phyloP scores from a whole-genome alignment of 768 basidiomycete species.

The Collybia sp. region DNA sequence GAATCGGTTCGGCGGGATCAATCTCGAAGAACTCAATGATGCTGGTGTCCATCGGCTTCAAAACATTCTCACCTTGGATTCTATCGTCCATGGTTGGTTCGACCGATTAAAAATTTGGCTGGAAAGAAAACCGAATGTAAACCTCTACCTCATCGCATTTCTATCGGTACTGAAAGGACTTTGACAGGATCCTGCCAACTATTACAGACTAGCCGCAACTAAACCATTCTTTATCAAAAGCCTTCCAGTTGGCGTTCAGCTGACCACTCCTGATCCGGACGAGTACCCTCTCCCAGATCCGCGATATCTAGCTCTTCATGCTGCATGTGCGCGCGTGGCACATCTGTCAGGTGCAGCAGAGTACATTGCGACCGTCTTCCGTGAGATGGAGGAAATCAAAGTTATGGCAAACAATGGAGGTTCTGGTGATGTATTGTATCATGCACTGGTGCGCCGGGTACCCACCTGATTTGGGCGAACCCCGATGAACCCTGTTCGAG shows the following conservation, averaged over 20 bases:
- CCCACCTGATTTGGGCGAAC: too few species aligned
- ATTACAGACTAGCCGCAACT: constrained; percentile 2
- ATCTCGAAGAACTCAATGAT: constrained; percentile 17
- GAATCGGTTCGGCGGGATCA: constrained; percentile 5
- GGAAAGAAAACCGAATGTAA: constrained; percentile 3
- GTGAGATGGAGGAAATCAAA: constrained; percentile 14
- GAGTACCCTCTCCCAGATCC: constrained; percentile 19
- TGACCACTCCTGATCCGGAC: not conserved
- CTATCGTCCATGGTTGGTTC: too few species aligned
- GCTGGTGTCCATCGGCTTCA: constrained; percentile 18
- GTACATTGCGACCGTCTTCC: constrained; percentile 15
- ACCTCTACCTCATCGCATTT: constrained; percentile 8
- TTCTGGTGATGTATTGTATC: constrained; percentile 12
- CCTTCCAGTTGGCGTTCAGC: not conserved
- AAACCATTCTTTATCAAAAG: not conserved
- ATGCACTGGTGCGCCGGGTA: too few species aligned
- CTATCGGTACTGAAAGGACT: not conserved
- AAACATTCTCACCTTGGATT: constrained; percentile 13
- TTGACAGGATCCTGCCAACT: constrained; percentile 2
- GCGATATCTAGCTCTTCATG: constrained; percentile 24
- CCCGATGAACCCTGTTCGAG: too few species aligned
- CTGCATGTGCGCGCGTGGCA: constrained; percentile 22
- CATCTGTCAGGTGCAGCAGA: constrained; percentile 27
- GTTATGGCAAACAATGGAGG: constrained; percentile 15
- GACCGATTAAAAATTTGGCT: too few species aligned